These are phyloP conservation scores for Fusarium keratoplasticum DNA, from an alignment of 2,329 filamentous ascomycete species.

Conservation along the genomic window DNA sequence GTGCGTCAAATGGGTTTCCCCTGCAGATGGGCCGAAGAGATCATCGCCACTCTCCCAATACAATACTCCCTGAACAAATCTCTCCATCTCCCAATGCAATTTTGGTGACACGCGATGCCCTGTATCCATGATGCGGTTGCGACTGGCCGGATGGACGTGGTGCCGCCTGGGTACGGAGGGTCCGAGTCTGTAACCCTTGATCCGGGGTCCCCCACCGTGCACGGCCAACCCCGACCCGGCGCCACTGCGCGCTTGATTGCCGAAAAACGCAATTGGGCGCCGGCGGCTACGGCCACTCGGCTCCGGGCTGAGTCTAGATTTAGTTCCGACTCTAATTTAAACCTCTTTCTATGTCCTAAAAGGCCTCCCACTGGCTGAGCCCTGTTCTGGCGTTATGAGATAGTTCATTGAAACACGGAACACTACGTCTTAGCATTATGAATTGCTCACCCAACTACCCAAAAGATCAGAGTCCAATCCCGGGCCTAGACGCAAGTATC, in stretches of 20 bases:
- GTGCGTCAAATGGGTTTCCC: not conserved
- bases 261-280: not conserved
- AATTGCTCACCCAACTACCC: not conserved
- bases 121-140: not conserved
- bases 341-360: not conserved
- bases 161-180: not conserved
- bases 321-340: not conserved
- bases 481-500: not conserved
- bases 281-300: not conserved
- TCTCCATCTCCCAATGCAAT: not conserved
- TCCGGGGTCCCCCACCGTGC: not conserved
- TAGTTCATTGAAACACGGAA: not conserved
- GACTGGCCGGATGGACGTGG: not conserved
- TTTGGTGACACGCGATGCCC: not conserved
- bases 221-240: not conserved
- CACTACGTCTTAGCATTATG: not conserved
- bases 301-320: not conserved
- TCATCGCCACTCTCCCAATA: not conserved
- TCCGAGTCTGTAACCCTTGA: not conserved
- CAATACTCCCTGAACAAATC: not conserved
- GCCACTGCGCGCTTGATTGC: not conserved
- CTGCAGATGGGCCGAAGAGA: not conserved
- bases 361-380: not conserved
- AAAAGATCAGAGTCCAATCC: not conserved
- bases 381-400: not conserved